Percentiles rank a stretch among this genome's conserved stretches.
phyloP scores from a whole-genome alignment of 805 yeast genomes.

The Candida verbasci region DNA sequence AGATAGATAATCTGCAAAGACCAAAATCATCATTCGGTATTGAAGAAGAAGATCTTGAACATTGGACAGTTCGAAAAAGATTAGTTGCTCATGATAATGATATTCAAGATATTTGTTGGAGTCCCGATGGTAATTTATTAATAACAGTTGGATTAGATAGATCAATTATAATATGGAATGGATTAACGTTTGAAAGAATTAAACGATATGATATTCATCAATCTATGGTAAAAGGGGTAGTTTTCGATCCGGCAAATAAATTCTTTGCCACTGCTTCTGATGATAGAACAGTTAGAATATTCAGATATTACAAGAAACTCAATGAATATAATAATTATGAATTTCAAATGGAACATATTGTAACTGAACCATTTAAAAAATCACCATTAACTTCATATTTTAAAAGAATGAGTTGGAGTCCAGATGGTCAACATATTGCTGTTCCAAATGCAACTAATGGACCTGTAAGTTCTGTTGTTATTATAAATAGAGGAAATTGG shows the following conservation, averaged over 20 bases:
- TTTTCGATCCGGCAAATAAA: constrained; percentile 97
- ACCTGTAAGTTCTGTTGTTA: constrained; percentile 69
- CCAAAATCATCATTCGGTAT: constrained; percentile 59
- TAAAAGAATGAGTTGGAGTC: constrained; percentile 82
- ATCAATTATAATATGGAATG: constrained; percentile 91
- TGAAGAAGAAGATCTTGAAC: constrained; percentile 65
- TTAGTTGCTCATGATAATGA: constrained; percentile 97
- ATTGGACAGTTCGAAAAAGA: constrained; percentile 91
- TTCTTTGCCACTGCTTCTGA: constrained; percentile 97
- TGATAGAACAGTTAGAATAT: constrained; percentile 85
- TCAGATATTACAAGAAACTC: constrained; percentile 67
- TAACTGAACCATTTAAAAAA: constrained; percentile 78
- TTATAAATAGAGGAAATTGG: constrained; percentile 77
- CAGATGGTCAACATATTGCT: constrained; percentile 84
- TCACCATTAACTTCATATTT: constrained; percentile 93
- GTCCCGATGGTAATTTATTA: constrained; percentile 85
- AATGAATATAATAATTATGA: constrained; percentile 62
- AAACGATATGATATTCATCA: constrained; percentile 90
- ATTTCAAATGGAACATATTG: constrained; percentile 80
- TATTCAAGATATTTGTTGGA: constrained; percentile 97
- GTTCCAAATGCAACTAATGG: constrained; percentile 85
- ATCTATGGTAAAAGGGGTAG: constrained; percentile 93
- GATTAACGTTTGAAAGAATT: constrained; percentile 82
- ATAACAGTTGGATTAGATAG: constrained; percentile 95
- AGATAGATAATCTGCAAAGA: constrained; percentile 66